These are phyloP conservation scores for Aleurites moluccanus DNA, from an alignment of 441 rosid genomes.

Conservation along the genomic window DNA sequence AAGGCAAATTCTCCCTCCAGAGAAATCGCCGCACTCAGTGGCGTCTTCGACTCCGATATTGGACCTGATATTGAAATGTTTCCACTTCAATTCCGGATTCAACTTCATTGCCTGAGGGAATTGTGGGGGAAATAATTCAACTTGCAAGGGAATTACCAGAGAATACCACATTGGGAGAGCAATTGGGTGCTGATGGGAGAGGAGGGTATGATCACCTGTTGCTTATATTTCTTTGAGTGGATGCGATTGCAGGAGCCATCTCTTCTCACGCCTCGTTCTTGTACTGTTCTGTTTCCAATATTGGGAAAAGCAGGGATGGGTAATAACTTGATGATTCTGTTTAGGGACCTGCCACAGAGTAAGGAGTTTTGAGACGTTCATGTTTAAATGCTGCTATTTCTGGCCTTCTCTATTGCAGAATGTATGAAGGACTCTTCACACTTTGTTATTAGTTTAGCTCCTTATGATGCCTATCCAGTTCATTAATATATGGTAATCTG, in stretches of 20 bases:
- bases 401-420: constrained; percentile 54
- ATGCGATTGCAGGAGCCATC: constrained; percentile 75
- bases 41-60: constrained; percentile 40
- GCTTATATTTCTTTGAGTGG: constrained; percentile 82
- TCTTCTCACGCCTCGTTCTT: constrained; percentile 63
- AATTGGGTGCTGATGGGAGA: constrained; percentile 53
- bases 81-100: constrained; percentile 12
- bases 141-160: constrained; percentile 48
- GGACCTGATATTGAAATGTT: constrained; percentile 31
- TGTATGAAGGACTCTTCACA: constrained; percentile 40
- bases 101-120: constrained; percentile 22
- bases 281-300: constrained; percentile 64
- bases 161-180: constrained; percentile 69
- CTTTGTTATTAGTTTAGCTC: background rate
- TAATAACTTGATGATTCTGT: constrained; percentile 49
- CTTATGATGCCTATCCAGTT: background rate
- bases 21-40: constrained; percentile 65
- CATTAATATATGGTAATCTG: background rate
- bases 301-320: constrained; percentile 68
- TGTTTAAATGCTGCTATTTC: constrained; percentile 82
- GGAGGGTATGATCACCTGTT: constrained; percentile 45
- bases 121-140: constrained; percentile 48
- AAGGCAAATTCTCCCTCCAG: constrained; percentile 55
- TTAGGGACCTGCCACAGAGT: constrained; percentile 57
- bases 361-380: constrained; percentile 61